Percentiles rank a stretch among this genome's conserved stretches.
Conservation (phyloP, 495 filamentous ascomycete genomes). For the Penicillium cinerascens region DNA sequence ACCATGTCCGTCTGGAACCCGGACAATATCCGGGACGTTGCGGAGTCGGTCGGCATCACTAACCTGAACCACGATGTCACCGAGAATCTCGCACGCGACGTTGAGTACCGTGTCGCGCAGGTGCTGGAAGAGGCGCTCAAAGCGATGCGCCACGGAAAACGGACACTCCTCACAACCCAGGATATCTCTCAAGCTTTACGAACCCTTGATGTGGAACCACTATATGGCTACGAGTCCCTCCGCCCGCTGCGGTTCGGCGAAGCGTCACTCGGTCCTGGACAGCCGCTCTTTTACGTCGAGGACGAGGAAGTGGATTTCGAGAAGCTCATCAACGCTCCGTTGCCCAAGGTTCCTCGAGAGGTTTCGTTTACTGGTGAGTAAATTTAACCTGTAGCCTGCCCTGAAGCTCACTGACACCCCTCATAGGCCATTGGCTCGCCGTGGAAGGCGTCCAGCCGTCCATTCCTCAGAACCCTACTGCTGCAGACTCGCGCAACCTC, state of each 20-base stretch:
- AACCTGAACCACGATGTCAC: slow-evolving; percentile 76
- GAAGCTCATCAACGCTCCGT: slow-evolving; percentile 91
- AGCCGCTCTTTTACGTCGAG: slow-evolving; percentile 94
- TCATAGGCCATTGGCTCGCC: slow-evolving; percentile 85
- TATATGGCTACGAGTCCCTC: slow-evolving; percentile 92
- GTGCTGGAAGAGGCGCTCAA: slow-evolving; percentile 91
- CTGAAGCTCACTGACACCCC: slow-evolving; percentile 18
- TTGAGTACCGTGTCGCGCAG: slow-evolving; percentile 89
- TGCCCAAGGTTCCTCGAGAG: slow-evolving; percentile 94
- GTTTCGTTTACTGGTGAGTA: slow-evolving; percentile 78
- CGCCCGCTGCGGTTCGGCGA: slow-evolving; percentile 87
- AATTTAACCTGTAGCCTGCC: not conserved
- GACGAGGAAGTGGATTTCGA: slow-evolving; percentile 99
- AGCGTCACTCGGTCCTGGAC: slow-evolving; percentile 88
- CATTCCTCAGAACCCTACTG: slow-evolving; percentile 91
- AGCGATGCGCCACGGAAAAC: slow-evolving; percentile 85
- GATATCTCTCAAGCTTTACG: slow-evolving; percentile 80
- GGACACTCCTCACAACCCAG: slow-evolving; percentile 77
- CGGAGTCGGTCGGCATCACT: slow-evolving; percentile 87
- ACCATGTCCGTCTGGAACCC: slow-evolving; percentile 80
- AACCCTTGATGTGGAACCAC: slow-evolving; percentile 85
- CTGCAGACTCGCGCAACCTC: slow-evolving; percentile 71
- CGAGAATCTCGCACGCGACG: slow-evolving; percentile 81
- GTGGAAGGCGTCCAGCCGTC: slow-evolving; percentile 95
- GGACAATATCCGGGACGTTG: slow-evolving; percentile 91